phyloP scores from a whole-genome alignment of 75 land plant species.

The Cryptomeria japonica region DNA sequence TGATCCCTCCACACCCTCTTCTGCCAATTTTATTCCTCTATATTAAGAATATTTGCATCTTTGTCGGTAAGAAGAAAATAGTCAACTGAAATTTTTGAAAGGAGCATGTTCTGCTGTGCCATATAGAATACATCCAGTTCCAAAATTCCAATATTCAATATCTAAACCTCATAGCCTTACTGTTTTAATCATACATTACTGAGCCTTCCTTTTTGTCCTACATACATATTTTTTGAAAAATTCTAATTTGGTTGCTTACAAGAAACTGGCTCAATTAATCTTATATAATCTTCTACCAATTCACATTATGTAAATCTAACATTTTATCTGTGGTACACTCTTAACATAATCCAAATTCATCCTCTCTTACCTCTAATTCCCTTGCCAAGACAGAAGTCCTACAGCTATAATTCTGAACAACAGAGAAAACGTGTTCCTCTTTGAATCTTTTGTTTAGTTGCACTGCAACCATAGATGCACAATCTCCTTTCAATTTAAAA shows the following conservation, averaged over 20 bases:
- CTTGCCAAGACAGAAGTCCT: background rate
- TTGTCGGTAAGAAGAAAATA: background rate
- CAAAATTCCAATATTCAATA: background rate
- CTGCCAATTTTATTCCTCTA: background rate
- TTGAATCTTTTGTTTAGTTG: background rate
- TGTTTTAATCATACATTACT: background rate
- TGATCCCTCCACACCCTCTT: background rate
- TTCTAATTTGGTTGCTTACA: background rate
- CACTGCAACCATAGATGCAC: background rate
- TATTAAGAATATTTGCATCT: background rate
- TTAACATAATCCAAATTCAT: background rate
- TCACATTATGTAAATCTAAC: background rate
- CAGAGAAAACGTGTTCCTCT: background rate
- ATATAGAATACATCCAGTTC: background rate
- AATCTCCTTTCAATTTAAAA: background rate
- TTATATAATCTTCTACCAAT: no score
- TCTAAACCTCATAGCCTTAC: background rate
- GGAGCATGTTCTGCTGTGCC: background rate
- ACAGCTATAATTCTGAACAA: background rate
- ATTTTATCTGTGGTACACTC: background rate
- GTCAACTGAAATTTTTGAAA: background rate
- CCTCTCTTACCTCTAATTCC: background rate
- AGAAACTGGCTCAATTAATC: background rate
- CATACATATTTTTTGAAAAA: background rate
- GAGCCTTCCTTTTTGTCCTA: background rate